Evolutionary conservation across 1,284 basidiomycete genomes (phyloP), one percentile per base, ranked within the genome.

Genomic region (Cryptococcus deneoformans): DNA sequence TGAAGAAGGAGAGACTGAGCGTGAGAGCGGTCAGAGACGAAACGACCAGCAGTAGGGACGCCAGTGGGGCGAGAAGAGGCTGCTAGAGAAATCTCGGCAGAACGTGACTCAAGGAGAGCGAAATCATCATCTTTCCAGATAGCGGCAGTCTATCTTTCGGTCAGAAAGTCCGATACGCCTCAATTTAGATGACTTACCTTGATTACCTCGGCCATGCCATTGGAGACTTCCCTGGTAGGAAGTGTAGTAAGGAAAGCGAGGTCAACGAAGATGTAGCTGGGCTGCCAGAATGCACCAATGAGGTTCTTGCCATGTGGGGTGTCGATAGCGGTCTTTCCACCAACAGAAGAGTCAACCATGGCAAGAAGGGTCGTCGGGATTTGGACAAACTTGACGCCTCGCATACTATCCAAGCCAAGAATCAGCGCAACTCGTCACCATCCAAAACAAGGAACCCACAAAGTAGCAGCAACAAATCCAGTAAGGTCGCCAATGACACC

Each of bases 211-310:
- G 96, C 94, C 91, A 99, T 97, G 48, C 95, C 95, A 72, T 99
- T 99, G 46, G 91, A 90, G 66, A 98, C 94, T 76, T 99, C 96
- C 60, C 96, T 83, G 46, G 86, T 79, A 0, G 94, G 94, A 5
- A 99, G 86, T 1, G 92, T 95, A 67, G 92, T 90, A 60, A 99
- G 85, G 82, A 96, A 96, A 0, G 93, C 88, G 14, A 92, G 88
- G 76, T 99, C 96, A 67, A 98, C 96, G 79, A 99, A 99, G 74
- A 98, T 89, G 81, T 89, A 98, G 69, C 88, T 85, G 1, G 95
- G 95, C 79, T 99, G 96, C 90, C 93, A 94, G 82, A 99, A 99
- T 3, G 95, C 89, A 62, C 95, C 96, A 66, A 99, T 91, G 65
- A 99, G 84, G 78, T 99, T 99, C 82, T 99, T 99, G 60, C 95